Evolutionary conservation across 2,329 filamentous ascomycete species (phyloP).

Genomic region (Endoconidiophora polonica): DNA sequence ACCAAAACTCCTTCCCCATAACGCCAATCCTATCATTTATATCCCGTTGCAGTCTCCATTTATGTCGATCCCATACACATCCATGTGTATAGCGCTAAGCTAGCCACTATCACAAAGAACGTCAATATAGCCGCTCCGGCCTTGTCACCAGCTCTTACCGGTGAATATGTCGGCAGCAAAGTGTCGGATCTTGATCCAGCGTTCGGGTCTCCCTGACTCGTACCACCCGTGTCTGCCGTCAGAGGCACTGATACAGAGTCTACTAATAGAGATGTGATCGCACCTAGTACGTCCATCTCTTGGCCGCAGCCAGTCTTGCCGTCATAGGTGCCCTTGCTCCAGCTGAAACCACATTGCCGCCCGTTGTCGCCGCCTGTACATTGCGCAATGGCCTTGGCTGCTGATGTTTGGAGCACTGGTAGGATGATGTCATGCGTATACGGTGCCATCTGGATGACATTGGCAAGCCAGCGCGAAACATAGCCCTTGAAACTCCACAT

Average conservation of each 20-base stretch:
- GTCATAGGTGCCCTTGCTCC: conserved; percentile 34
- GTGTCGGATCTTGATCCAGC: conserved; percentile 24
- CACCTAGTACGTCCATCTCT: conserved; percentile 40
- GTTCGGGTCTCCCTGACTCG: conserved; percentile 27
- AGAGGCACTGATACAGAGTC: conserved; percentile 24
- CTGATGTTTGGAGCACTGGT: conserved; percentile 34
- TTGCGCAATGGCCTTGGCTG: conserved; percentile 35
- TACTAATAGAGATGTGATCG: conserved; percentile 36
- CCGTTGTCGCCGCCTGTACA: conserved; percentile 34
- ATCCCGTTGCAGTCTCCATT: too few species aligned
- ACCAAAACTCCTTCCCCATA: neutral
- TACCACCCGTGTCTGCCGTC: conserved; percentile 35
- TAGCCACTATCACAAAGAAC: conserved; percentile 24
- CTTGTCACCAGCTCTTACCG: conserved; percentile 27
- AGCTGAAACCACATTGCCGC: conserved; percentile 37
- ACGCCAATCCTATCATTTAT: neutral
- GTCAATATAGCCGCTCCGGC: conserved; percentile 33
- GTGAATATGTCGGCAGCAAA: conserved; percentile 19
- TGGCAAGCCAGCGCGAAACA: conserved; percentile 38
- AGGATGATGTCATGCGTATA: conserved; percentile 33
- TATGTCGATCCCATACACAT: conserved; percentile 9
- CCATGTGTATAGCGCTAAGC: conserved; percentile 1
- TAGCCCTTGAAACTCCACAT: conserved; percentile 48
- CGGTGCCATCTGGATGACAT: conserved; percentile 36
- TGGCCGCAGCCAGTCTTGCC: conserved; percentile 41